Base-by-base conservation (phyloP, 495 filamentous ascomycete species). In the Neurospora intermedia region DNA sequence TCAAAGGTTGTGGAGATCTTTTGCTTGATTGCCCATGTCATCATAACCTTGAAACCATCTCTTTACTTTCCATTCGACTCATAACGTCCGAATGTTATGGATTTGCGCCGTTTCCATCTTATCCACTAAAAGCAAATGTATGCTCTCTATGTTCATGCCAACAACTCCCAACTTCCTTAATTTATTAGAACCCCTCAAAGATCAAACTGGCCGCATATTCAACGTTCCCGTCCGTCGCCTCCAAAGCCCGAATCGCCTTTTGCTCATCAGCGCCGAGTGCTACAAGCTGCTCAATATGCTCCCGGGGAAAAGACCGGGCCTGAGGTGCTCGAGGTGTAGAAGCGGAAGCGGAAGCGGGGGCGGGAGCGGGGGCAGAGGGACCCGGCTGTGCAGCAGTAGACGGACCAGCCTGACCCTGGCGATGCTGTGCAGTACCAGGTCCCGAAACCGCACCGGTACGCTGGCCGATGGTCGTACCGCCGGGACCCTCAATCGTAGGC, bases 171-270 rank as follows among this genome's bases (percentile, higher is more conserved):
- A 8, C 23, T 8, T 31, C 54, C 16, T 62, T 16, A 16, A 7
- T 6, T 62, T 6, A 16, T 23, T 31, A 31, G 6, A 62, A 85
- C 39, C 84, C 81, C 69, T 89, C 84, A 80, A 97, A 92, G 74
- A 98, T 84, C 69, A 98, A 87, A 59, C 92, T 91, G 70, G 95
- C 94, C 23, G 96, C 96, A 71, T 90, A 87, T 70, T 98, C 91
- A 41, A 98, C 86, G 80, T 98, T 92, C 8, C 96, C 96, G 27
- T 89, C 89, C 18, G 93, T 93, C 31, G 91, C 90, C 76, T 94
- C 89, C 74, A 99, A 82, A 2, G 94, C 94, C 66, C 88, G 88
- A 73, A 95, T 86, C 2, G 94, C 95, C 74, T 93, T 85, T 43
- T 92, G 89, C 71, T 90, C 89, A 11, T 88, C 87, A 79, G 96